These are phyloP conservation scores for Phytophthora melonis DNA, from an alignment of 352 stramenopile genomes.

Conservation along the genomic window DNA sequence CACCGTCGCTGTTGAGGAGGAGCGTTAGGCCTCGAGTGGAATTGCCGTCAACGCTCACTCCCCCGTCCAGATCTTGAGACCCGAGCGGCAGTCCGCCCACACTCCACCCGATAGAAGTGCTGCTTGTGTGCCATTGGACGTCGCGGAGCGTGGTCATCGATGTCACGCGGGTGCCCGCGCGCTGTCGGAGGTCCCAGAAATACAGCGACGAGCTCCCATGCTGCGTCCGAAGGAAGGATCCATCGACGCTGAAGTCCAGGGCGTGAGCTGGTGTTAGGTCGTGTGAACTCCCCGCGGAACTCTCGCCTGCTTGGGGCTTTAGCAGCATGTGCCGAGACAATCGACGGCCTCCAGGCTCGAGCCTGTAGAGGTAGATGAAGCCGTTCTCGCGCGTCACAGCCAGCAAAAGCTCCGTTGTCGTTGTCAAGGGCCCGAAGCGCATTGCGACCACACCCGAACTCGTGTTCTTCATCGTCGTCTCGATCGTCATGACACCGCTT, in stretches of 20 bases:
- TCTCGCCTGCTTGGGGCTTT: conserved; percentile 47
- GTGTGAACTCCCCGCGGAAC: neutral
- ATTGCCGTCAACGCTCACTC: conserved; percentile 21
- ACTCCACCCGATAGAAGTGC: conserved; percentile 50
- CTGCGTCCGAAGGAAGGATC: conserved; percentile 65
- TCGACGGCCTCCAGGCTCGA: conserved; percentile 42
- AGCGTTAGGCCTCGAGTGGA: conserved; percentile 23
- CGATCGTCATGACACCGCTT: conserved; percentile 41
- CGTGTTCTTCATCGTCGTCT: conserved; percentile 72
- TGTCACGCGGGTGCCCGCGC: conserved; percentile 60
- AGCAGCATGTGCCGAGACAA: conserved; percentile 70
- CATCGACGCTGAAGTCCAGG: conserved; percentile 78
- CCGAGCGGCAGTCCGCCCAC: conserved; percentile 18
- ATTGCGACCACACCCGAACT: conserved; percentile 48
- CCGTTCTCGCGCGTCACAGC: conserved; percentile 69
- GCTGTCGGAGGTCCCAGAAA: conserved; percentile 73
- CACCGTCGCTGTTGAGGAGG: conserved; percentile 24
- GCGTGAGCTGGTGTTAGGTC: conserved; percentile 37
- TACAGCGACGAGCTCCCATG: conserved; percentile 42
- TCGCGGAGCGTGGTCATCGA: conserved; percentile 51
- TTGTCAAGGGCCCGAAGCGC: conserved; percentile 51
- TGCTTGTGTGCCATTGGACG: conserved; percentile 66
- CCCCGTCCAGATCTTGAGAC: neutral
- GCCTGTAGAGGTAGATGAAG: conserved; percentile 75
- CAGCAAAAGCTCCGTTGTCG: conserved; percentile 37